These are phyloP conservation scores for Ustilago xerochloae DNA, from an alignment of 1,284 basidiomycete species.

Conservation along the genomic window DNA sequence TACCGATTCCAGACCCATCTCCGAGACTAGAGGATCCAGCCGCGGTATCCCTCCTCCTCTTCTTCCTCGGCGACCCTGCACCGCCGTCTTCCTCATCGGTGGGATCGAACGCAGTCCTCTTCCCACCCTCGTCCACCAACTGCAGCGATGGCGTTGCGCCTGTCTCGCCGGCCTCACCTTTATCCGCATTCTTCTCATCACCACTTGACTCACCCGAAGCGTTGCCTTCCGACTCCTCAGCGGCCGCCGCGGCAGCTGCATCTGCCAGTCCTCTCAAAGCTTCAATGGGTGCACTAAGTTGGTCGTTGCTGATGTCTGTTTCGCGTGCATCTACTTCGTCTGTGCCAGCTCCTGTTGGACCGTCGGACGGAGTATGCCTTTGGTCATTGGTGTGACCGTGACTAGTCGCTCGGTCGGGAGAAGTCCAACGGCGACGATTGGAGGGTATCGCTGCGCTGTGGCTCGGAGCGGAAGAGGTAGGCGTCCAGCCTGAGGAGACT, in stretches of 20 bases:
- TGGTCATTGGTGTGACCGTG: slow-evolving; percentile 27
- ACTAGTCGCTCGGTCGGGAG: slow-evolving; percentile 27
- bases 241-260: slow-evolving; percentile 87
- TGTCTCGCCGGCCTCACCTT: not conserved
- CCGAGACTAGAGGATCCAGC: slow-evolving; percentile 14
- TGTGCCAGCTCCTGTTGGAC: not conserved
- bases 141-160: slow-evolving; percentile 18
- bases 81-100: slow-evolving; percentile 2
- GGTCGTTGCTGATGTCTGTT: slow-evolving; percentile 50
- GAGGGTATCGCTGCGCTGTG: slow-evolving; percentile 5
- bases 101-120: slow-evolving; percentile 14
- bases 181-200: slow-evolving; percentile 21
- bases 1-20: not conserved
- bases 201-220: slow-evolving; percentile 33
- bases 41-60: slow-evolving; percentile 17
- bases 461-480: slow-evolving; percentile 6
- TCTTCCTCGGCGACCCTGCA: slow-evolving; percentile 25
- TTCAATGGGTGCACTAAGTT: slow-evolving; percentile 82
- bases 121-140: slow-evolving; percentile 29
- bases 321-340: slow-evolving; percentile 30
- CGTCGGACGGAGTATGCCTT: slow-evolving; percentile 28
- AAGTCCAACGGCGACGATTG: slow-evolving; percentile 29
- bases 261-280: slow-evolving; percentile 90
- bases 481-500: slow-evolving; percentile 22
- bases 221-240: slow-evolving; percentile 35